These are phyloP conservation scores for Daedaleopsis nitida DNA, from an alignment of 768 basidiomycete genomes.

Conservation along the genomic window DNA sequence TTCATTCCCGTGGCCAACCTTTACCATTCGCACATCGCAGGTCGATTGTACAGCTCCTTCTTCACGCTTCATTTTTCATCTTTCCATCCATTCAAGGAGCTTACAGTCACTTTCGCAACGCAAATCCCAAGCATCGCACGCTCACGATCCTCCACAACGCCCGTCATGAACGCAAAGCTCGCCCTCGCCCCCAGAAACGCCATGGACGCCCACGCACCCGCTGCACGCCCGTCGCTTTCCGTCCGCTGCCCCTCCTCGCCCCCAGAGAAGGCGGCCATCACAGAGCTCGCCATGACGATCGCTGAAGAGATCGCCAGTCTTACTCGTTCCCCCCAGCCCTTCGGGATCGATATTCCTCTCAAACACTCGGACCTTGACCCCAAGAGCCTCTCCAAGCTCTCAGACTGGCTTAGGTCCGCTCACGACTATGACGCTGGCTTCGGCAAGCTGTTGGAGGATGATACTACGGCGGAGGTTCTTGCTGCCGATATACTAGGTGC, in stretches of 20 bases:
- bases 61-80: neutral
- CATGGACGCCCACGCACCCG: constrained; percentile 15
- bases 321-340: constrained; percentile 28
- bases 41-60: constrained; percentile 24
- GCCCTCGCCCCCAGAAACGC: constrained; percentile 28
- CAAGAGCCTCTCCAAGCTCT: constrained; percentile 31
- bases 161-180: constrained; percentile 26
- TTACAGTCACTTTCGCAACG: constrained; percentile 23
- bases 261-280: constrained; percentile 15
- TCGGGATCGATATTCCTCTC: constrained; percentile 35
- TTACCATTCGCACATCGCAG: constrained; percentile 23
- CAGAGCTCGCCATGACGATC: constrained; percentile 35
- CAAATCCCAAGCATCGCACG: constrained; percentile 20
- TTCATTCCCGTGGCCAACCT: constrained; percentile 16
- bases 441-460: constrained; percentile 33
- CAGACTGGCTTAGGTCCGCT: constrained; percentile 37
- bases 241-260: constrained; percentile 15
- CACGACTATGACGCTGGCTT: constrained; percentile 34
- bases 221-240: constrained; percentile 22
- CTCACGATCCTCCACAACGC: constrained; percentile 17
- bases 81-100: constrained; percentile 13
- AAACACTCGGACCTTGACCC: constrained; percentile 36
- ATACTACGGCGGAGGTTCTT: constrained; percentile 31
- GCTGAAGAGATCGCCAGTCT: constrained; percentile 35
- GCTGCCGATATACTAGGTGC: constrained; percentile 32